phyloP scores from a whole-genome alignment of 1,284 basidiomycete species.

The Leccinum subspadiceum region DNA sequence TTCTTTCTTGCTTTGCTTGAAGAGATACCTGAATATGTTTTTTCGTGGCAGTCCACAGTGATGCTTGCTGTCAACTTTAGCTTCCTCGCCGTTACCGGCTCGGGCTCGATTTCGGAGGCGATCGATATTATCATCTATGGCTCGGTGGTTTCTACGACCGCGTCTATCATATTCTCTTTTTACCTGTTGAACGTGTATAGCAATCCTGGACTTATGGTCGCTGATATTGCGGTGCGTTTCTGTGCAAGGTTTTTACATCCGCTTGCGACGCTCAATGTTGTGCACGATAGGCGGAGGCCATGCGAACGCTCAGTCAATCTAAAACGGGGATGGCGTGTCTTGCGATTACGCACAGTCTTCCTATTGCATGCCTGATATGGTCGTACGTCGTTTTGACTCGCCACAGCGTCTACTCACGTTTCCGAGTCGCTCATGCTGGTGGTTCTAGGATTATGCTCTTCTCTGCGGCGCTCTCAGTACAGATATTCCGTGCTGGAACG shows the following conservation, averaged over 20 bases:
- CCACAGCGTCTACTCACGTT: background rate
- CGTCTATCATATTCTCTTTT: constrained; percentile 21
- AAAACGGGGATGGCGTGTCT: constrained; percentile 14
- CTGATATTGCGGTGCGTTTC: constrained; percentile 14
- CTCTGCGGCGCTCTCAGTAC: constrained; percentile 5
- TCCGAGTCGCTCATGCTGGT: background rate
- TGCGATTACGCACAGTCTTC: constrained; percentile 19
- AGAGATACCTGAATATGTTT: too few relatives aligned
- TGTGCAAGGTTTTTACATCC: background rate
- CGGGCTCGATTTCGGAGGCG: too few relatives aligned
- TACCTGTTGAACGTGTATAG: constrained; percentile 19
- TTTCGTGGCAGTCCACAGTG: constrained; percentile 20
- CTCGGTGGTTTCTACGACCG: constrained; percentile 14
- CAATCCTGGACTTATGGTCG: constrained; percentile 9
- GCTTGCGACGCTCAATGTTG: background rate
- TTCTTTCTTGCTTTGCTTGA: background rate
- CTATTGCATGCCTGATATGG: constrained; percentile 20
- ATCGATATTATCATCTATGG: constrained; percentile 16
- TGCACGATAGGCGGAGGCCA: constrained; percentile 5
- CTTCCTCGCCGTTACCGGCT: constrained; percentile 13
- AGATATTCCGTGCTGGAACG: constrained; percentile 13
- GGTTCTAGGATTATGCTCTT: constrained; percentile 14
- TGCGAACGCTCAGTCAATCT: constrained; percentile 7
- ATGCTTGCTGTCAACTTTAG: constrained; percentile 21
- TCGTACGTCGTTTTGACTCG: constrained; percentile 10